Percentiles rank a stretch among this genome's conserved stretches.
Conservation (phyloP, 2,329 filamentous ascomycete genomes). For the Cercospora zeina region DNA sequence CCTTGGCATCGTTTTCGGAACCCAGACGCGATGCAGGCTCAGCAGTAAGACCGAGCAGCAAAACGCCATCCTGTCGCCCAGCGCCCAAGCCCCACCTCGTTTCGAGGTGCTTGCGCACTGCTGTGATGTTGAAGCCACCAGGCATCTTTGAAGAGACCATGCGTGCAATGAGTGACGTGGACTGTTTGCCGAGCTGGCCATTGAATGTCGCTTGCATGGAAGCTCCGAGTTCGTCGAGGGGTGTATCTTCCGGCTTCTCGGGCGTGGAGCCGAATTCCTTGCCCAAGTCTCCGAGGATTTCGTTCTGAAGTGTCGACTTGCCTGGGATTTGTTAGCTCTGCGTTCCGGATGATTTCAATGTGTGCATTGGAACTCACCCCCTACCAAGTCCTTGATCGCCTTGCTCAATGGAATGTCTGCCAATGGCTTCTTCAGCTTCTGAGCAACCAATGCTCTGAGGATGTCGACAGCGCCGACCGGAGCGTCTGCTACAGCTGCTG, state of each 20-base stretch:
- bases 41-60: constrained; percentile 87
- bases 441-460: constrained; percentile 82
- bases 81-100: constrained; percentile 84
- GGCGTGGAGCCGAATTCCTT: constrained; percentile 98
- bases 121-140: constrained; percentile 97
- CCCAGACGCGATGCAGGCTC: constrained; percentile 86
- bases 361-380: constrained; percentile 63
- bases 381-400: constrained; percentile 97
- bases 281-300: constrained; percentile 94
- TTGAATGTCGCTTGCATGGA: constrained; percentile 99
- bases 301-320: constrained; percentile 97
- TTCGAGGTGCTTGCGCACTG: constrained; percentile 92
- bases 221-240: constrained; percentile 89
- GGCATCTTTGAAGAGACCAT: constrained; percentile 99
- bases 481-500: constrained; percentile 79
- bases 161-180: constrained; percentile 85
- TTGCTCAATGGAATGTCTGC: constrained; percentile 88
- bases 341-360: not conserved
- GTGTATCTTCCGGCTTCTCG: constrained; percentile 97
- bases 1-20: constrained; percentile 87
- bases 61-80: constrained; percentile 86
- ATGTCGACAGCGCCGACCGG: constrained; percentile 89
- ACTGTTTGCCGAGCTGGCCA: constrained; percentile 95
- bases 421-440: constrained; percentile 95
- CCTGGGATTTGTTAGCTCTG: constrained; percentile 54